These are phyloP conservation scores for Orbilia oligospora DNA, from an alignment of 2,329 filamentous ascomycete species.

Conservation along the genomic window DNA sequence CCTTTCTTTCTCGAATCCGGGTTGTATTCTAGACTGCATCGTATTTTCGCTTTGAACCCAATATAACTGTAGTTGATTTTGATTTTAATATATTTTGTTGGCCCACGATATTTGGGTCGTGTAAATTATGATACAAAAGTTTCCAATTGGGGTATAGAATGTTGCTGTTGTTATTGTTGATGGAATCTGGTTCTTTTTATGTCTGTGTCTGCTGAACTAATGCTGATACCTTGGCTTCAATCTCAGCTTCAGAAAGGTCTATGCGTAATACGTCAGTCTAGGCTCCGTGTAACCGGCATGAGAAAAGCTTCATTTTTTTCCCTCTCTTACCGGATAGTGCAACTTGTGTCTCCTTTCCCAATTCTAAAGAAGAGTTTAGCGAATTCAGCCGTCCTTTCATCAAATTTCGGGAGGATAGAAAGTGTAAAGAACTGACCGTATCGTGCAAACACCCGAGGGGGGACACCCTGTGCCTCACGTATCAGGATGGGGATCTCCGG, in stretches of 20 bases:
- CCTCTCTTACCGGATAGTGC: conserved; percentile 68
- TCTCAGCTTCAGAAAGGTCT: conserved; percentile 79
- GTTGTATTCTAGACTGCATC: conserved; percentile 18
- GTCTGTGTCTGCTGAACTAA: conserved; percentile 69
- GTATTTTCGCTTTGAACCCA: neutral
- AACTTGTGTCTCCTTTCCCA: conserved; percentile 78
- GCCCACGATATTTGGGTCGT: neutral
- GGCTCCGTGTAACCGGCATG: neutral
- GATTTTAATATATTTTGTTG: neutral
- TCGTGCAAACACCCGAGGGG: conserved; percentile 90
- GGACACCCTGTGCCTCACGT: conserved; percentile 87
- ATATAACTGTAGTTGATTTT: neutral
- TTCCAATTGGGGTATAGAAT: conserved; percentile 10
- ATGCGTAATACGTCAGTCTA: conserved; percentile 69
- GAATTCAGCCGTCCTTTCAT: neutral
- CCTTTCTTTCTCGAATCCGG: neutral
- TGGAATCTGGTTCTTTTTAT: conserved; percentile 4
- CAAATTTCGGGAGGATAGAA: conserved; percentile 3
- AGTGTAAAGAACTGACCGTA: conserved; percentile 78
- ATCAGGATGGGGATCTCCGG: conserved; percentile 93
- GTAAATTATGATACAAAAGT: conserved; percentile 18
- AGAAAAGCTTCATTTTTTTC: neutral
- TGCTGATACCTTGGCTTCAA: conserved; percentile 77
- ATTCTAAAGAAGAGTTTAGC: conserved; percentile 69
- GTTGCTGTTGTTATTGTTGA: neutral